Evolutionary conservation across 1,284 basidiomycete genomes (phyloP).

Genomic region (Spongiforma sp.): DNA sequence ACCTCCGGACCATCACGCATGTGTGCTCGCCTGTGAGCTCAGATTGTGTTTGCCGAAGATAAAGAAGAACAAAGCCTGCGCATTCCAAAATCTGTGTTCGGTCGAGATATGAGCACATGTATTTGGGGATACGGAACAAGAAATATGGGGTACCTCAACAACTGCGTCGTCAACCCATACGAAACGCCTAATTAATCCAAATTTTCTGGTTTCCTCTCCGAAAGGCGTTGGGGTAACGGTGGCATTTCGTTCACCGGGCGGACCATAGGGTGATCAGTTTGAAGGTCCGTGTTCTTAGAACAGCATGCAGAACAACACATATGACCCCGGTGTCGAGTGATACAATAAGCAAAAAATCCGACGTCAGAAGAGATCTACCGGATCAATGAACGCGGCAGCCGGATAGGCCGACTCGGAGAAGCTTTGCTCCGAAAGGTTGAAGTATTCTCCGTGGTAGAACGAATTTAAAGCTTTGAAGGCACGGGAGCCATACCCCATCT

Average conservation of each 20-base stretch:
- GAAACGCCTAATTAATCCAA: conserved; percentile 98
- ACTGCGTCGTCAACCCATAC: conserved; percentile 90
- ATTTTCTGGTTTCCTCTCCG: conserved; percentile 88
- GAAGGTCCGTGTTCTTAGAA: conserved; percentile 54
- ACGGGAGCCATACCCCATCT: conserved; percentile 99
- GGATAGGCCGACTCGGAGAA: conserved; percentile 61
- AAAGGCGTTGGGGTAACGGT: conserved; percentile 89
- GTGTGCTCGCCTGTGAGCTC: conserved; percentile 98
- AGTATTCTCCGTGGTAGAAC: conserved; percentile 93
- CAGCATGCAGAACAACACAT: background rate
- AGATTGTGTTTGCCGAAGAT: conserved; percentile 92
- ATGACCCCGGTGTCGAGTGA: conserved; percentile 2
- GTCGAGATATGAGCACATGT: background rate
- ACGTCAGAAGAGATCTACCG: conserved; percentile 47
- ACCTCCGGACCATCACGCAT: conserved; percentile 87
- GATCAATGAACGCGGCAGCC: conserved; percentile 61
- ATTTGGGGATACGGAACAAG: background rate
- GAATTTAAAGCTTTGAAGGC: conserved; percentile 87
- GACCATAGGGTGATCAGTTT: conserved; percentile 78
- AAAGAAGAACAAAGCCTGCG: conserved; percentile 90
- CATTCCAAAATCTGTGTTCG: conserved; percentile 90
- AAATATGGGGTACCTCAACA: conserved; percentile 64
- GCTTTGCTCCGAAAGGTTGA: conserved; percentile 82
- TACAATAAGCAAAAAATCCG: conserved; percentile 6
- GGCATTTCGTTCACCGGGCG: conserved; percentile 87